A percentile compares a stretch with the other conserved stretches of the same genome.
Evolutionary conservation across 1,284 basidiomycete genomes (phyloP).

Genomic region (Melampsora medusae): DNA sequence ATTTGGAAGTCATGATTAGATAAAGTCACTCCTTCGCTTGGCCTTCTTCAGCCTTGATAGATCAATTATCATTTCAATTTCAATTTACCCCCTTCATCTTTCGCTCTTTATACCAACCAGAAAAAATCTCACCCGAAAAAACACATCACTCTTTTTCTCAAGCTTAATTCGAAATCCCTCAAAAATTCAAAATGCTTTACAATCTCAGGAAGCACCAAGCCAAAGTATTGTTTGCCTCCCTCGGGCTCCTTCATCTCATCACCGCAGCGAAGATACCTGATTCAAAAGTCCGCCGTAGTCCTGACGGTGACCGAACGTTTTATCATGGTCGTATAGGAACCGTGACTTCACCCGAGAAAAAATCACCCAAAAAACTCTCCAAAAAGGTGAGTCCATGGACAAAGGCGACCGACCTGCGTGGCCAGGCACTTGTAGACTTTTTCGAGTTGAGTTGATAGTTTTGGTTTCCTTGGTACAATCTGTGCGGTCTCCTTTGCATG

Average conservation of each 20-base stretch:
- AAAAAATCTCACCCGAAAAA: not conserved
- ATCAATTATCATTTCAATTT: no score
- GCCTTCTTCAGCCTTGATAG: no score
- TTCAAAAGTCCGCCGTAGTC: not conserved
- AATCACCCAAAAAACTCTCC: not conserved
- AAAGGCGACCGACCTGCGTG: not conserved
- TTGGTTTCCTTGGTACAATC: no score
- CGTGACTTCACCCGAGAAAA: not conserved
- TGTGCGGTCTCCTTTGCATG: no score
- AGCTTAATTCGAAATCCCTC: not conserved
- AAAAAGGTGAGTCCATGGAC: not conserved
- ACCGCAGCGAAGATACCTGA: not conserved
- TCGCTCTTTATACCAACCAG: not conserved
- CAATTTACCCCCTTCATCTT: no score
- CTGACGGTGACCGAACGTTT: not conserved
- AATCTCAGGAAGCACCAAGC: not conserved
- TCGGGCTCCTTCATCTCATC: not conserved
- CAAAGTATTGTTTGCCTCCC: not conserved
- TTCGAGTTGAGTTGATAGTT: constrained; percentile 4
- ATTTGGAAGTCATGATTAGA: no score
- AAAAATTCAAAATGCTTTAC: not conserved
- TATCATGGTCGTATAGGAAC: constrained; percentile 5
- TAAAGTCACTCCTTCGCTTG: no score
- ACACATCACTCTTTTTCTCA: not conserved
- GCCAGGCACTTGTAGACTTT: constrained; percentile 1